These are phyloP conservation scores for Suillus plorans DNA, from an alignment of 768 basidiomycete genomes.

Conservation along the genomic window DNA sequence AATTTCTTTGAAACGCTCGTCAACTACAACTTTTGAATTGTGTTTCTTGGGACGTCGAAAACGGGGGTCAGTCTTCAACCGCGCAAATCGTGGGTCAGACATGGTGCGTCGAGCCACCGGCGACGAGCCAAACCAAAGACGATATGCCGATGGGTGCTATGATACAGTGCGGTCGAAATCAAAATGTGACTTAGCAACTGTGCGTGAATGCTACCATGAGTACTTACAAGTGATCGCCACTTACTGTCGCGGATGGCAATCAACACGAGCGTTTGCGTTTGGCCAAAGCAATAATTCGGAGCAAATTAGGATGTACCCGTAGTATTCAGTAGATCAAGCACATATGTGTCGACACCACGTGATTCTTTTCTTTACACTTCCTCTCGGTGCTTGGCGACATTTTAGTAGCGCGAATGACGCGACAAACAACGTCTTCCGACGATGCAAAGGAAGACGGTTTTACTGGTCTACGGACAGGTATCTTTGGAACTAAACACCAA, in stretches of 20 bases:
- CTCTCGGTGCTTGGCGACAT: not conserved
- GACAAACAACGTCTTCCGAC: constrained; percentile 1
- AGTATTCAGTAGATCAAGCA: no score
- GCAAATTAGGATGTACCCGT: not conserved
- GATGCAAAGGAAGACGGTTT: not conserved
- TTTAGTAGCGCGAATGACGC: constrained; percentile 5
- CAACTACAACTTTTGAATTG: constrained; percentile 80
- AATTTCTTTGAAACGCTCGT: constrained; percentile 87
- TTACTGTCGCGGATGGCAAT: not conserved
- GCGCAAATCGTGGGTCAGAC: constrained; percentile 86
- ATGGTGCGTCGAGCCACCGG: constrained; percentile 30
- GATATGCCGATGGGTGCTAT: not conserved
- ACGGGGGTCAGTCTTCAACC: constrained; percentile 87
- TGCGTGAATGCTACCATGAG: not conserved
- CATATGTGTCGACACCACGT: not conserved
- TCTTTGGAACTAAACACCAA: constrained; percentile 2
- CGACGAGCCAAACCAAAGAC: not conserved
- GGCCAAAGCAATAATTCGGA: not conserved
- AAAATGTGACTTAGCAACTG: not conserved
- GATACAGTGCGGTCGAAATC: not conserved
- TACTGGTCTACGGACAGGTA: not conserved
- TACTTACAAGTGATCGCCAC: not conserved
- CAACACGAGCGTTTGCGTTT: not conserved
- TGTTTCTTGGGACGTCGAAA: constrained; percentile 85
- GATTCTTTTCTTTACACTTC: not conserved